Conservation (phyloP, 805 yeast genomes). For the Monosporozyma solicola region DNA sequence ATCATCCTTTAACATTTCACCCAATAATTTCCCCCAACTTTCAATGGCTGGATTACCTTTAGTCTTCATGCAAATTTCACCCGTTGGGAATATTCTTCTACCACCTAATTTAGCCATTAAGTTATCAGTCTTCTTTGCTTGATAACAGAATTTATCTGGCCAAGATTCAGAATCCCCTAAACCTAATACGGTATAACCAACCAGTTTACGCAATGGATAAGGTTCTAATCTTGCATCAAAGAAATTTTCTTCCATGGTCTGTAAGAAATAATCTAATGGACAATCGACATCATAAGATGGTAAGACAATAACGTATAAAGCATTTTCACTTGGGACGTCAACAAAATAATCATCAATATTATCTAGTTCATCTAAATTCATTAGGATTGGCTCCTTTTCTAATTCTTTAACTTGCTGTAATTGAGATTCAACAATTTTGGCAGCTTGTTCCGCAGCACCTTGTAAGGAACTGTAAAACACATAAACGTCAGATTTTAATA, state of each 20-base stretch:
- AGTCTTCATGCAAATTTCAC: conserved; percentile 71
- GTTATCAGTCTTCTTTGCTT: conserved; percentile 65
- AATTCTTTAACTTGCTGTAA: conserved; percentile 27
- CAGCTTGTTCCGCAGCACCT: conserved; percentile 69
- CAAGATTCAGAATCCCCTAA: conserved; percentile 83
- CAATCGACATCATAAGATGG: conserved; percentile 93
- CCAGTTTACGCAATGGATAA: conserved; percentile 56
- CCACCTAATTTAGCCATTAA: conserved; percentile 80
- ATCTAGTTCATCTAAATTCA: conserved; percentile 71
- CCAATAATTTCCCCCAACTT: conserved; percentile 60
- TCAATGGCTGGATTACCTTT: conserved; percentile 49
- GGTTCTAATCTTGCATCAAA: conserved; percentile 83
- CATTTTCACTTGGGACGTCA: conserved; percentile 45
- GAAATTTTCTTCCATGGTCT: conserved; percentile 67
- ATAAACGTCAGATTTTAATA: conserved; percentile 47
- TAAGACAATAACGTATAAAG: conserved; percentile 61
- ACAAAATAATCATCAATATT: conserved; percentile 80
- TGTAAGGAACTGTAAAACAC: conserved; percentile 81
- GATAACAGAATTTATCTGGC: conserved; percentile 80
- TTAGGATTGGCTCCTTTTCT: conserved; percentile 39
- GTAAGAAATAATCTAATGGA: conserved; percentile 81
- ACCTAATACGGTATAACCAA: conserved; percentile 82
- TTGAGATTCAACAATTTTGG: conserved; percentile 39
- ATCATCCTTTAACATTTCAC: conserved; percentile 55
- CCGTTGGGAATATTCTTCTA: conserved; percentile 73